Percentiles rank a stretch among this genome's conserved stretches.
Conservation (phyloP, 257 asterid species). For the Solanum corneliomulleri region DNA sequence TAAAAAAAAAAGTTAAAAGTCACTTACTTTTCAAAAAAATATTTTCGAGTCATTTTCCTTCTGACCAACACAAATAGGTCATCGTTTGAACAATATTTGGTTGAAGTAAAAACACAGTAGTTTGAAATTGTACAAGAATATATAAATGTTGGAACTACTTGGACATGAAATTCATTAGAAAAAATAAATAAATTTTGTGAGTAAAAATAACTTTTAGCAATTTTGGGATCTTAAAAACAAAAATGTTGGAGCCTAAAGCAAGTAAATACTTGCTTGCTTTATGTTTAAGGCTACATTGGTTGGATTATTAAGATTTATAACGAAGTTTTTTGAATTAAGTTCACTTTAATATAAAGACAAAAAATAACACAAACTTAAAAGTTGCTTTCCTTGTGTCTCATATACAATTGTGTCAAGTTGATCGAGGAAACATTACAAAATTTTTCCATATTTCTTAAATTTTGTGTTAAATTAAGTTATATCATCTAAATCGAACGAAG, state of each 20-base stretch:
- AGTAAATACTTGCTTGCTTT: neutral
- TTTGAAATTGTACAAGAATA: neutral
- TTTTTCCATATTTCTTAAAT: too few relatives aligned
- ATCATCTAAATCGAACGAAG: neutral
- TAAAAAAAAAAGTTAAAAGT: too few relatives aligned
- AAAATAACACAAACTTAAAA: too few relatives aligned
- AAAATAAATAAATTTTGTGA: neutral
- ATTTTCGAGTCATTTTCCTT: neutral
- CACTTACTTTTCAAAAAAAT: too few relatives aligned
- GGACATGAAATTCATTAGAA: neutral
- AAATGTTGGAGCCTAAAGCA: neutral
- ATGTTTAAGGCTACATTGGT: neutral
- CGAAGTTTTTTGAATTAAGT: too few relatives aligned
- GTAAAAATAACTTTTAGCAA: too few relatives aligned
- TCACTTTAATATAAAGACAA: too few relatives aligned
- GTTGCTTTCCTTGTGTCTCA: too few relatives aligned
- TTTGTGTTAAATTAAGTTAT: too few relatives aligned
- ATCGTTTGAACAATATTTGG: neutral
- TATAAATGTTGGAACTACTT: neutral
- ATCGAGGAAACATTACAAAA: too few relatives aligned
- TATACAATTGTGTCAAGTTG: too few relatives aligned
- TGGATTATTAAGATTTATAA: too few relatives aligned
- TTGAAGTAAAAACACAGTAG: neutral
- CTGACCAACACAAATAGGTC: neutral
- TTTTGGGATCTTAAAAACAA: neutral